These are phyloP conservation scores for Penicillium nordicum DNA, from an alignment of 2,329 filamentous ascomycete genomes.

Conservation along the genomic window DNA sequence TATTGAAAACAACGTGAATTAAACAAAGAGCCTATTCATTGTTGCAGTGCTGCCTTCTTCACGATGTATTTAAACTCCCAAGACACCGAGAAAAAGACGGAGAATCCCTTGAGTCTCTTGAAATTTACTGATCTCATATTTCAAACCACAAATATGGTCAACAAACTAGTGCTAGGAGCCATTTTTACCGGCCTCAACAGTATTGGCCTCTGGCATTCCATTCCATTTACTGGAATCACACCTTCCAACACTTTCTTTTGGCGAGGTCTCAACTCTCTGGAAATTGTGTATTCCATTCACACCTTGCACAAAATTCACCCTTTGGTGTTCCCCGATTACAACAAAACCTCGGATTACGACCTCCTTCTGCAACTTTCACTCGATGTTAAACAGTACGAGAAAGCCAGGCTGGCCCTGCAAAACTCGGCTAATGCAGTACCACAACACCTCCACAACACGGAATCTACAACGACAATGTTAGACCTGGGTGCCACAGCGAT, in stretches of 20 bases:
- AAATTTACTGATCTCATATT: not conserved
- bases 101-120: not conserved
- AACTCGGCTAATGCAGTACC: not conserved
- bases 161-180: not conserved
- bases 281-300: not conserved
- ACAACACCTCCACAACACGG: not conserved
- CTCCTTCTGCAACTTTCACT: not conserved
- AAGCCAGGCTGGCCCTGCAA: not conserved
- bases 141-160: not conserved
- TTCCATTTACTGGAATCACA: not conserved
- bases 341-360: not conserved
- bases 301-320: not conserved
- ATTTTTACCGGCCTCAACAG: not conserved
- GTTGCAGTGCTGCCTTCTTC: not conserved
- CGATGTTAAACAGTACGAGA: not conserved
- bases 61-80: constrained; percentile 1
- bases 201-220: not conserved
- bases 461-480: not conserved
- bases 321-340: not conserved
- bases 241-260: not conserved
- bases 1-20: not conserved
- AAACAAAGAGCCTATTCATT: not conserved
- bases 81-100: not conserved
- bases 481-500: not conserved
- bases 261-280: constrained; percentile 1